Evolutionary conservation across 108 stramenopile species (phyloP).

Genomic region (Skeletonema tropicum): DNA sequence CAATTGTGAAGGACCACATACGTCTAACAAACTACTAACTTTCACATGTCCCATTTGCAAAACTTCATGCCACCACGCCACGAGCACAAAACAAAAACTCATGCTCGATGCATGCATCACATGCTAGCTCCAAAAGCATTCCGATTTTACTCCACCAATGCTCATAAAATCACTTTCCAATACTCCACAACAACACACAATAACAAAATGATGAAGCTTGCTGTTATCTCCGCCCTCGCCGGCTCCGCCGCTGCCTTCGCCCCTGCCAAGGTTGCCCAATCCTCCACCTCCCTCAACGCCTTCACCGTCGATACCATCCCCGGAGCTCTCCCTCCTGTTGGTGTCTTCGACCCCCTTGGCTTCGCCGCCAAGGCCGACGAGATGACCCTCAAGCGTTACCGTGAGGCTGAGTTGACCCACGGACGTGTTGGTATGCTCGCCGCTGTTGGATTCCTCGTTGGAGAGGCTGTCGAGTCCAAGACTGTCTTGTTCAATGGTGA

Average conservation of each 20-base stretch:
- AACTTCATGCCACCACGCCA: not conserved
- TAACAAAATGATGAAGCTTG: slow-evolving; percentile 41
- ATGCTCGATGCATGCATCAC: too few species aligned
- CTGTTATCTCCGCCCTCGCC: slow-evolving; percentile 41
- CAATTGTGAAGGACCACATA: not conserved
- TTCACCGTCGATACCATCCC: slow-evolving; percentile 33
- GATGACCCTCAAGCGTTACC: slow-evolving; percentile 57
- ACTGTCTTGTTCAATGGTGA: slow-evolving; percentile 72
- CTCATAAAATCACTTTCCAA: not conserved
- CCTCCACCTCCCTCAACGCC: slow-evolving; percentile 14
- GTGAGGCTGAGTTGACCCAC: slow-evolving; percentile 75
- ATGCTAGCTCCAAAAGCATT: not conserved
- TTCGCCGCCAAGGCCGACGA: slow-evolving; percentile 63
- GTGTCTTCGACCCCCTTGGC: slow-evolving; percentile 67
- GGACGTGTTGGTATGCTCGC: slow-evolving; percentile 60
- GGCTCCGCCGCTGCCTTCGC: slow-evolving; percentile 50
- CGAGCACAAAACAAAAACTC: not conserved
- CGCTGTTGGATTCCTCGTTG: slow-evolving; percentile 67
- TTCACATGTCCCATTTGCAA: not conserved
- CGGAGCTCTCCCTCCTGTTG: slow-evolving; percentile 58
- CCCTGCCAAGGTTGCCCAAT: slow-evolving; percentile 35
- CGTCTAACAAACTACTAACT: not conserved
- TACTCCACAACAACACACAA: not conserved
- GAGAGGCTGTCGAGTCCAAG: slow-evolving; percentile 62
- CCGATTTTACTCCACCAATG: not conserved